Conservation (phyloP, 306 rosid genomes). For the Lathyrus aphaca region DNA sequence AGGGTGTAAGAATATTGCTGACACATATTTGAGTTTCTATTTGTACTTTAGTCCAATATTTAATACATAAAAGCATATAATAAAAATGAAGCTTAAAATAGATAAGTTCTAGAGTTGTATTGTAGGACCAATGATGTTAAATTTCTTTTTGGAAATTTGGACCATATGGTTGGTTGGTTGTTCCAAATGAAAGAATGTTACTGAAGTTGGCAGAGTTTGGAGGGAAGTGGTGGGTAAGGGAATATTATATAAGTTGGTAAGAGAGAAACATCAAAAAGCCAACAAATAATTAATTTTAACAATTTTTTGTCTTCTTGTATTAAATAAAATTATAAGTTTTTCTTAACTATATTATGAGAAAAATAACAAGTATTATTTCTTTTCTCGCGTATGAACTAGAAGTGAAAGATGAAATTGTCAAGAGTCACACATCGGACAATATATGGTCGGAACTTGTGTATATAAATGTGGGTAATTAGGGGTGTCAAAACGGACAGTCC, state of each 20-base stretch:
- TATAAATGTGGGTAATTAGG: too few species aligned
- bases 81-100: neutral
- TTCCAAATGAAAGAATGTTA: conserved; percentile 32
- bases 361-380: too few species aligned
- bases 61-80: neutral
- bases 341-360: neutral
- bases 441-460: too few species aligned
- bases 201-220: conserved; percentile 44
- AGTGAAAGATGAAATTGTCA: too few species aligned
- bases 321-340: neutral
- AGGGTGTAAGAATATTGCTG: conserved; percentile 40
- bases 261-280: conserved; percentile 34
- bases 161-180: conserved; percentile 37
- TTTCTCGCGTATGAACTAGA: too few species aligned
- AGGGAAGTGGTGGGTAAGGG: conserved; percentile 37
- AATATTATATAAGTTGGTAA: conserved; percentile 21
- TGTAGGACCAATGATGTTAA: conserved; percentile 31
- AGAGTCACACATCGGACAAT: too few species aligned
- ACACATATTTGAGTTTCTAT: conserved; percentile 29
- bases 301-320: conserved; percentile 12
- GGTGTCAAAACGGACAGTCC: too few species aligned
- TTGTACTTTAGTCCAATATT: conserved; percentile 18
- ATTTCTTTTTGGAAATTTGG: conserved; percentile 17
- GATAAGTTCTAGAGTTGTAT: neutral
- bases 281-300: conserved; percentile 35